phyloP scores from a whole-genome alignment of 2,329 filamentous ascomycete genomes.

The Akanthomyces lecanii region DNA sequence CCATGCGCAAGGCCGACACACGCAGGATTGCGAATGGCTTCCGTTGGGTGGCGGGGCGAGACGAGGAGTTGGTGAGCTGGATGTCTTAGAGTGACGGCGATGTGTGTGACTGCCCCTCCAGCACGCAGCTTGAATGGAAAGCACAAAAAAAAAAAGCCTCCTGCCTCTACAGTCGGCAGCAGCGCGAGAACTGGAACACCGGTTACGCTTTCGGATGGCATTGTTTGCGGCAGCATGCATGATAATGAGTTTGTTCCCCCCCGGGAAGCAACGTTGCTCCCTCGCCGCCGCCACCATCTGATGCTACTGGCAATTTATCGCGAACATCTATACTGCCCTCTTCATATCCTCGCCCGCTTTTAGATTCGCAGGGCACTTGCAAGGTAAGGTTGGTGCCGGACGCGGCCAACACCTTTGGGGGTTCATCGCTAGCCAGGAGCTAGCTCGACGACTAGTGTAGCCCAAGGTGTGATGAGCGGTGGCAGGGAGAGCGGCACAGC shows the following conservation, averaged over 20 bases:
- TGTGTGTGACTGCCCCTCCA: background rate
- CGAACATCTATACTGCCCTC: no score
- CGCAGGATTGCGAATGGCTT: background rate
- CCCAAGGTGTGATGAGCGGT: background rate
- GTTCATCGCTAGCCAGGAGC: no score
- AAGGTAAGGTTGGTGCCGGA: no score
- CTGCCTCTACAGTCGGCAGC: background rate
- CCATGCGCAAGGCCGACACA: background rate
- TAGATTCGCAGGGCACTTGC: no score
- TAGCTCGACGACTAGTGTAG: no score
- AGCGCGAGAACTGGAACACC: background rate
- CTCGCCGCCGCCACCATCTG: no score
- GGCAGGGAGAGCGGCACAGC: background rate
- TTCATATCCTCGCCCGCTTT: no score
- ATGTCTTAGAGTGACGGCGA: slow-evolving; percentile 4
- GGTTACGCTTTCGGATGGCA: background rate
- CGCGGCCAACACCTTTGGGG: no score
- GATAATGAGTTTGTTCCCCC: background rate
- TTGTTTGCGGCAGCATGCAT: slow-evolving; percentile 7
- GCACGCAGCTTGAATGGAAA: background rate
- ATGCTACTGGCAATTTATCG: no score
- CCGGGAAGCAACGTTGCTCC: no score
- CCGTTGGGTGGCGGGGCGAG: background rate
- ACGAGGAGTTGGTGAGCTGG: background rate
- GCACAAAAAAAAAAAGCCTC: no score